Evolutionary conservation across 78 protist species (phyloP), one percentile per base, ranked within the genome.

Genomic region (Monocercomonoides exilis): DNA sequence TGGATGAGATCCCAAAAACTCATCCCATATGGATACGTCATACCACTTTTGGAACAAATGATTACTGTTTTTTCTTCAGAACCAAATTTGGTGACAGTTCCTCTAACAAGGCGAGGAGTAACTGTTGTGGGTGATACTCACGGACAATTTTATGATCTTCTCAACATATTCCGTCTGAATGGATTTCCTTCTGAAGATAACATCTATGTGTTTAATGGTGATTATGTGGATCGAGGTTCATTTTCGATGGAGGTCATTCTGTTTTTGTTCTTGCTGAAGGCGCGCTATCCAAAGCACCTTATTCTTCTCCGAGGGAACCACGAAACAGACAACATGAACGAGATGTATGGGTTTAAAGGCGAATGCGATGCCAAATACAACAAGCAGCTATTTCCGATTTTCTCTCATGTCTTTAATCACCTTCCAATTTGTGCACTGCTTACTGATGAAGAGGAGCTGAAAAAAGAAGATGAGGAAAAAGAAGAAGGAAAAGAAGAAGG

Each of bases 301-400:
- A 43, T 70, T 81, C 6, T 90, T 41, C 43, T 89, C 4, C 85
- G 92, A 34, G 92, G 92, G 45, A 90, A 90, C 88, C 92, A 90
- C 87, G 92, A 90, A 77, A 33, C 90, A 3, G 64, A 43, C 70
- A 36, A 89, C 82, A 44, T 90, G 41, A 90, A 84, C 84, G 79
- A 64, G 44, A 42, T 84, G 70, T 87, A 82, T 81, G 92, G 92
- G 42, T 90, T 90, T 44, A 77, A 43, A 33, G 91, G 43, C 44
- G 92, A 90, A 85, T 81, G 84, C 45, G 1, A 3, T 5, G 33
- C 4, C 2, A 88, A 88, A 42, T 77, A 87, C 80, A 87, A 85
- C 33, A 29, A 54, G 35, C 0, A 29, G 2, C 0, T 42, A 4
- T 43, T 43, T 1, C 45, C 38, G 21, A 36, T 35, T 64, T 54